Base-by-base conservation (phyloP, 2,329 filamentous ascomycete species). In the Ceratocystis smalleyi region DNA sequence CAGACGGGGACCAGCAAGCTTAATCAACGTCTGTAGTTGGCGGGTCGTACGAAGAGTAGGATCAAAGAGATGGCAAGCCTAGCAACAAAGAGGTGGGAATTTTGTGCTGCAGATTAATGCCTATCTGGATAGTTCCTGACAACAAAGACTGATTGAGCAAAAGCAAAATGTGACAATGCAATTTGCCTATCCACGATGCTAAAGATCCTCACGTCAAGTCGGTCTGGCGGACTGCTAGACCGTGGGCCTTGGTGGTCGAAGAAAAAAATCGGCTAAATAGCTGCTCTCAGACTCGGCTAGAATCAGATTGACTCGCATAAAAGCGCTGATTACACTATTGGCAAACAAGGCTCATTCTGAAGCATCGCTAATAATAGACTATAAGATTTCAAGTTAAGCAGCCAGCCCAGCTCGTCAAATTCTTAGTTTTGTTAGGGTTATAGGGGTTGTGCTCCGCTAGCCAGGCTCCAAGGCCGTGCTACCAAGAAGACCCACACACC, bases 261-360 rank as follows among this genome's bases (percentile, higher is more conserved):
- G 35, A 40, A 40, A 5, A 32, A 57, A 57, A 57, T 19, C 54
- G 7, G 54, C 27, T 8, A 57, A 19, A 32, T 57, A n/a, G 7
- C 7, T 32, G 24, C 22, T 30, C 59, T 61, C 59, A 27, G 40
- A 61, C 59, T 61, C 59, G 59, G 59, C 59, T 61, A 61, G 59
- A 61, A 61, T 61, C 59, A 61, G 59, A 43, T 43, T 43, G 32
- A 17, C 24, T 61, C 59, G 59, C 35, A 27, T 61, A 61, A 61
- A 30, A 15, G 19, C 22, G 22, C 24, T n/a, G 27, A 57, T 57
- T 57, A 57, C 54, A 60, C 57, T 24, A 51, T 51, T 30, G 43
- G 19, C 59, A 8, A 45, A 27, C 59, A 10, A 22, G 35, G 12
- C 15, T 45, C 22, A 19, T 60, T 43, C 12, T 32, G 54, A 59